Evolutionary conservation across 148 eudicot species (phyloP), one percentile per base, ranked within the genome.

Genomic region (Oxyria digyna): DNA sequence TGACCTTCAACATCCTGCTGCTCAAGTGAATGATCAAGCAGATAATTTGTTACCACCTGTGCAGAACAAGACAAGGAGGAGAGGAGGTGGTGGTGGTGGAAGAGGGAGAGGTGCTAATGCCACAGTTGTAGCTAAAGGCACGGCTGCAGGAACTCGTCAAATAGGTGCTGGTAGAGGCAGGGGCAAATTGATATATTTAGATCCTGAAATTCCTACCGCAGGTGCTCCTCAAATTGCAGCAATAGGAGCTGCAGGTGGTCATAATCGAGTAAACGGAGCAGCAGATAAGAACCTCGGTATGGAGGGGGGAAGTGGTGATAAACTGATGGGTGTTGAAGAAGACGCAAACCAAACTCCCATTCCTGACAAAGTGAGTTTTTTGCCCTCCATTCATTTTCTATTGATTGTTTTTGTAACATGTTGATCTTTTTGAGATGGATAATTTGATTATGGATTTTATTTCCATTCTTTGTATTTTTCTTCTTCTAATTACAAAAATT

Each of bases 1-100:
- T 81, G 97, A 91, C 80, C 93, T 85, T 73, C 97, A 91, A 78
- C n/a, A n/a, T n/a, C 84, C 93, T 82, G 79, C 85, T 68, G 83
- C 85, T 77, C 87, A 87, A 77, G 81, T 83, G 65, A 80, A 79
- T 77, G 81, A 77, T 41, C 91, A 85, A 76, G 81, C 74, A 13
- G 96, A 85, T 45, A 87, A 85, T 72, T 73, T 70, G 48, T 48
- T 74, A 49, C 76, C 81, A 55, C 93, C 91, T 35, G 74, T 85
- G 55, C 96, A 82, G 59, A 84, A 79, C 78, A 84, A 82, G 80
- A 80, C 89, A 37, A 81, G 96, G 84, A 77, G 96, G 67, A 83
- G 89, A 81, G 86, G 79, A 65, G 89, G 87, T 69, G 78, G 78
- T 40, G 91, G 85, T 73, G 91, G 97, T 71, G 81, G 97, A 76